Evolutionary conservation across 176 grass and related monocot genomes (phyloP).

Genomic region (Lolium multiflorum): DNA sequence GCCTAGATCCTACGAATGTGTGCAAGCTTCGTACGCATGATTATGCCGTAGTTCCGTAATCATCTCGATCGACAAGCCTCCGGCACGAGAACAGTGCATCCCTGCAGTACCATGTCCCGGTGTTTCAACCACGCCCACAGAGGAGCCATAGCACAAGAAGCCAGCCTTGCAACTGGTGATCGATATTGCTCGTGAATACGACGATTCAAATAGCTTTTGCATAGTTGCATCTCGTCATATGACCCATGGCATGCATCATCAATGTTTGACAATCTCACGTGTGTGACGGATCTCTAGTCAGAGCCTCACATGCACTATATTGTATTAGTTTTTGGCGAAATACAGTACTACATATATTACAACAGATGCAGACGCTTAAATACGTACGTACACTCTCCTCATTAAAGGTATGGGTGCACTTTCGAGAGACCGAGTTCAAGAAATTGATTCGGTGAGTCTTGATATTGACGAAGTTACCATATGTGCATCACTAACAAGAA

Average conservation of each 20-base stretch:
- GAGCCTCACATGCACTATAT: not conserved
- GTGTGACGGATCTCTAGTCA: not conserved
- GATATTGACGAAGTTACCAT: too few relatives aligned
- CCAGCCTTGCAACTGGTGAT: not conserved
- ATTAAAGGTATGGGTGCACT: too few relatives aligned
- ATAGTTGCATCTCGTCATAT: not conserved
- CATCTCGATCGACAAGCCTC: not conserved
- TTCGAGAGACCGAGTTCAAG: too few relatives aligned
- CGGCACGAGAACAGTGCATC: not conserved
- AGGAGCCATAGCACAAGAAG: not conserved
- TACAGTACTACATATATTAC: too few relatives aligned
- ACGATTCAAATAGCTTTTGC: conserved; percentile 3
- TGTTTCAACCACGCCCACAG: not conserved
- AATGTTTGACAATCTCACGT: not conserved
- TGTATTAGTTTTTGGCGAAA: too few relatives aligned
- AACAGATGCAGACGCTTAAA: too few relatives aligned
- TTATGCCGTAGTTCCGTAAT: not conserved
- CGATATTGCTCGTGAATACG: conserved; percentile 13
- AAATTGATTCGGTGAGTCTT: too few relatives aligned
- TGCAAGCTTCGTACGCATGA: not conserved
- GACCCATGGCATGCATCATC: not conserved
- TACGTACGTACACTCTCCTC: too few relatives aligned
- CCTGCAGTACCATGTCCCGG: not conserved
- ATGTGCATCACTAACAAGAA: too few relatives aligned
- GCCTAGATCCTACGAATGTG: not conserved